A percentile compares a stretch with the other conserved stretches of the same genome.
These are phyloP conservation scores for Zhuliangozyma parablackwelliae DNA, from an alignment of 1,139 yeast species.

Conservation along the genomic window DNA sequence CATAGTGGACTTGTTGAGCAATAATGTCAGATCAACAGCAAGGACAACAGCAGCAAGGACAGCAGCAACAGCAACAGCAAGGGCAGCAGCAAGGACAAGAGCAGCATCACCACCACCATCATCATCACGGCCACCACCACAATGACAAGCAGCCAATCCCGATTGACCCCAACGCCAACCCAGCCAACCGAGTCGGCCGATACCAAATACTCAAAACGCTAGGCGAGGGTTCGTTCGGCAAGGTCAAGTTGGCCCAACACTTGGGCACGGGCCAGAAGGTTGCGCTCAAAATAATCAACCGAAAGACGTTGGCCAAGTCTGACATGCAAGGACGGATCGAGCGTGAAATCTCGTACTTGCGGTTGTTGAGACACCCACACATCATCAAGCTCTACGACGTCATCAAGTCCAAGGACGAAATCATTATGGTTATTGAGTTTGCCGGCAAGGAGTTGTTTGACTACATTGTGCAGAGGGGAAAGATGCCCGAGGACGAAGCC, in stretches of 20 bases:
- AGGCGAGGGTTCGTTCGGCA: conserved; percentile 98
- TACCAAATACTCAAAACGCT: conserved; percentile 91
- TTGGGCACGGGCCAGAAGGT: conserved; percentile 89
- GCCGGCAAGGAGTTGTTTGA: conserved; percentile 96
- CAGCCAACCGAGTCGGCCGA: conserved; percentile 69
- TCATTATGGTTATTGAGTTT: conserved; percentile 95
- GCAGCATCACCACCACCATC: conserved; percentile 9
- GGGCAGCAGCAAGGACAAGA: conserved; percentile 5
- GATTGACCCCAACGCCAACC: conserved; percentile 27
- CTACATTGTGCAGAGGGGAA: conserved; percentile 91
- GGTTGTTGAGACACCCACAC: conserved; percentile 92
- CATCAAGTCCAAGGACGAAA: conserved; percentile 91
- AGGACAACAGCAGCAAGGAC: neutral
- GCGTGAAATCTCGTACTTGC: conserved; percentile 85
- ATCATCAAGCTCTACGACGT: conserved; percentile 95
- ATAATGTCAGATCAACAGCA: neutral
- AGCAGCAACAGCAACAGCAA: conserved; percentile 3
- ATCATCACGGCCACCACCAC: conserved; percentile 12
- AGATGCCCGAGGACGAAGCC: conserved; percentile 93
- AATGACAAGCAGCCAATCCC: conserved; percentile 12
- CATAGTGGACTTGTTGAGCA: no score
- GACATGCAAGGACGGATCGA: conserved; percentile 98
- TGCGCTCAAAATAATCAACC: conserved; percentile 89
- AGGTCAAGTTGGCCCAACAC: conserved; percentile 93
- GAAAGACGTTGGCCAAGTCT: conserved; percentile 88